These are phyloP conservation scores for Yarrowia osloensis DNA, from an alignment of 805 yeast genomes.

Conservation along the genomic window DNA sequence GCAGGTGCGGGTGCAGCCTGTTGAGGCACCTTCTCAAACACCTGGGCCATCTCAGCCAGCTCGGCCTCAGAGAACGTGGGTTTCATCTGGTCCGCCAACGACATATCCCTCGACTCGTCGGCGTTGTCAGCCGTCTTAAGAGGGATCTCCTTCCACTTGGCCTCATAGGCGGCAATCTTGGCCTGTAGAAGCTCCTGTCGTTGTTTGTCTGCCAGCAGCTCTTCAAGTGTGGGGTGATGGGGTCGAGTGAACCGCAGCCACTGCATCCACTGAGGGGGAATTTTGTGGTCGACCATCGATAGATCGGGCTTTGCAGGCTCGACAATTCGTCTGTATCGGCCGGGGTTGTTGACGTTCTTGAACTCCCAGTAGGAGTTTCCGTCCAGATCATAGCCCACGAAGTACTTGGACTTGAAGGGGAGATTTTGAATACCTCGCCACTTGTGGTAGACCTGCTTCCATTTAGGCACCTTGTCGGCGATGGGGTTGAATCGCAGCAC, in stretches of 20 bases:
- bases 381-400: conserved; percentile 70
- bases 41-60: conserved; percentile 1
- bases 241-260: conserved; percentile 72
- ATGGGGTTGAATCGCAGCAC: conserved; percentile 27
- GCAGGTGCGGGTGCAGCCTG: background rate
- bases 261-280: conserved; percentile 65
- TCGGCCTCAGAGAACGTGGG: background rate
- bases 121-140: conserved; percentile 34
- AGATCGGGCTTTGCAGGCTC: conserved; percentile 54
- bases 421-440: conserved; percentile 49
- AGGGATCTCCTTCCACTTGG: conserved; percentile 44
- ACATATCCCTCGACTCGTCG: conserved; percentile 15
- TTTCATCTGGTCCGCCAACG: conserved; percentile 9
- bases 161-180: conserved; percentile 50
- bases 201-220: conserved; percentile 57
- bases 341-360: conserved; percentile 52
- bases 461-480: conserved; percentile 25
- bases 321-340: conserved; percentile 61
- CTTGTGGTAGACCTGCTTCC: conserved; percentile 27
- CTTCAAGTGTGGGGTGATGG: conserved; percentile 62
- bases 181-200: conserved; percentile 57
- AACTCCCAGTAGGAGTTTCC: conserved; percentile 90
- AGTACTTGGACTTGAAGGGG: conserved; percentile 70
- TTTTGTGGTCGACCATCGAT: conserved; percentile 59
- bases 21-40: conserved; percentile 16